Conservation (phyloP, 768 basidiomycete species). For the Gelatoporia subvermispora region DNA sequence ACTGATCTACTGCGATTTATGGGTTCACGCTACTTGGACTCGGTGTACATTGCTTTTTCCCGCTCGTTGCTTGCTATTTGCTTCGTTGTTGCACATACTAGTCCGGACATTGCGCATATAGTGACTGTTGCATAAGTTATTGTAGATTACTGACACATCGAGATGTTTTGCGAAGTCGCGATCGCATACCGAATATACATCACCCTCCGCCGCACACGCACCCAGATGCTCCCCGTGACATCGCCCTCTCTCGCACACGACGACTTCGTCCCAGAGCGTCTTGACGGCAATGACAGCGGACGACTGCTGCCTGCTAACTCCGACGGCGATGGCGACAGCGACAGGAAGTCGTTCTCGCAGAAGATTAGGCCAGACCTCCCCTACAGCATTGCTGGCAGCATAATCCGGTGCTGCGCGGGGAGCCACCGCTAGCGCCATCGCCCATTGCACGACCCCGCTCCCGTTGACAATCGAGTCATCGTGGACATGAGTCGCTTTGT, state of each 20-base stretch:
- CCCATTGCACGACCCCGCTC: slow-evolving; percentile 24
- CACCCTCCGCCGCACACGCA: slow-evolving; percentile 22
- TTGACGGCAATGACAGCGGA: slow-evolving; percentile 27
- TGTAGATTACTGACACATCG: slow-evolving; percentile 3
- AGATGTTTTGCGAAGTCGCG: background rate
- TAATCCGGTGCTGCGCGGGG: slow-evolving; percentile 13
- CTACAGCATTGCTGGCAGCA: slow-evolving; percentile 24
- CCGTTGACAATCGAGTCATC: no score
- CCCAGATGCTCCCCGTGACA: slow-evolving; percentile 28
- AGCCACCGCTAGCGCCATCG: slow-evolving; percentile 16
- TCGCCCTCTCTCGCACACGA: slow-evolving; percentile 23
- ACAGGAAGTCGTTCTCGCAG: slow-evolving; percentile 12
- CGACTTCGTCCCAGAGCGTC: slow-evolving; percentile 28
- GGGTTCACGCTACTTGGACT: background rate
- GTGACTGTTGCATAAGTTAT: slow-evolving; percentile 1
- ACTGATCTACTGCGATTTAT: slow-evolving; percentile 3
- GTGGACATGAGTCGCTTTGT: no score
- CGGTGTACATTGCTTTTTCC: no score
- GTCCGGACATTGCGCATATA: background rate
- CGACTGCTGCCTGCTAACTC: slow-evolving; percentile 19
- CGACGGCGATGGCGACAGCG: slow-evolving; percentile 9
- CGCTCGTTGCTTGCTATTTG: background rate
- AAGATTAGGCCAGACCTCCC: slow-evolving; percentile 22
- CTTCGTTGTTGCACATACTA: background rate
- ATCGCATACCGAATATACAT: background rate